These are phyloP conservation scores for Colletotrichum gigasporum DNA, from an alignment of 2,329 filamentous ascomycete species.

Conservation along the genomic window DNA sequence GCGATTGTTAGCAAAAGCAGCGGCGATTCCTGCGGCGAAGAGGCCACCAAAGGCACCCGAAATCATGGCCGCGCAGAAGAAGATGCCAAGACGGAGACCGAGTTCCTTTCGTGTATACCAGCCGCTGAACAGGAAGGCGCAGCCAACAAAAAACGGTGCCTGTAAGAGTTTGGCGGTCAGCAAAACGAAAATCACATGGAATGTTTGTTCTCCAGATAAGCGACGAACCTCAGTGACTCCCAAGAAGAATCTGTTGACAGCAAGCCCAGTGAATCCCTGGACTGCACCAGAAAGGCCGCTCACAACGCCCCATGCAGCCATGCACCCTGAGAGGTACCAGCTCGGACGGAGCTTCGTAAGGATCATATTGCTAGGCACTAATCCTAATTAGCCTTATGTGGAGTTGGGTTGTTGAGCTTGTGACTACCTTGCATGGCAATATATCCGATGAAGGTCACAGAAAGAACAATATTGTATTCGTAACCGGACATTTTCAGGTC, in stretches of 20 bases:
- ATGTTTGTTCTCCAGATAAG: too few relatives aligned
- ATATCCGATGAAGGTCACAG: constrained; percentile 46
- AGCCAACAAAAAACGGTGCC: constrained; percentile 33
- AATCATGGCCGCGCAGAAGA: constrained; percentile 43
- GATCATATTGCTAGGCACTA: constrained; percentile 56
- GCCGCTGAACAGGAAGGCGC: constrained; percentile 32
- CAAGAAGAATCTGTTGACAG: constrained; percentile 34
- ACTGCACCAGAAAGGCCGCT: constrained; percentile 35
- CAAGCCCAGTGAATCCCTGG: constrained; percentile 32
- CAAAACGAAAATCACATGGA: too few relatives aligned
- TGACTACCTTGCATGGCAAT: constrained; percentile 43
- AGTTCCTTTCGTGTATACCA: constrained; percentile 34
- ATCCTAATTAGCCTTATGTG: constrained; percentile 33
- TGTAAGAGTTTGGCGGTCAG: too few relatives aligned
- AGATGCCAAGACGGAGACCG: constrained; percentile 23
- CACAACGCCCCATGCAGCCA: constrained; percentile 38
- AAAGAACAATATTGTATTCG: constrained; percentile 48
- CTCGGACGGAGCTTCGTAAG: constrained; percentile 54
- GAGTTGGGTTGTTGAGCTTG: background rate
- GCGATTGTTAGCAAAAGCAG: constrained; percentile 36
- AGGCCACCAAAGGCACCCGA: constrained; percentile 43
- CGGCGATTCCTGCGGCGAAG: constrained; percentile 38
- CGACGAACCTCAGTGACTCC: constrained; percentile 34
- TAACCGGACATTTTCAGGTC: constrained; percentile 50
- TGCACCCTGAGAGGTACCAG: constrained; percentile 44